phyloP scores from a whole-genome alignment of 257 asterid genomes.

The Solanum sparsipilum region DNA sequence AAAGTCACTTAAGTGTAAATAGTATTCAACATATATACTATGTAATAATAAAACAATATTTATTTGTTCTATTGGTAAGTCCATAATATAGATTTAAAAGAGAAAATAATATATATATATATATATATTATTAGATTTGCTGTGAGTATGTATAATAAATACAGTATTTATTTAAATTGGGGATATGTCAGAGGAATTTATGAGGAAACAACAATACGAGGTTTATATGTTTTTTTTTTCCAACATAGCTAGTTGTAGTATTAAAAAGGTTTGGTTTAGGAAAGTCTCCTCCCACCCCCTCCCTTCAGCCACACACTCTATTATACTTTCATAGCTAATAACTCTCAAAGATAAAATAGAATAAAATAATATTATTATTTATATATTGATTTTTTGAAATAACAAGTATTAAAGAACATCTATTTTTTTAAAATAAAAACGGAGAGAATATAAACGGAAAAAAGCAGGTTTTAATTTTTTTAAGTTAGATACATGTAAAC shows the following conservation, averaged over 20 bases:
- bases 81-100: background rate
- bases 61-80: background rate
- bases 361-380: no score
- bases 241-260: background rate
- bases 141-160: background rate
- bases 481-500: background rate
- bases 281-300: background rate
- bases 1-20: background rate
- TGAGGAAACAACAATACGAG: background rate
- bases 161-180: background rate
- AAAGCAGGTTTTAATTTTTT: no score
- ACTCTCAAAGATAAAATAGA: fast-evolving
- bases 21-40: no score
- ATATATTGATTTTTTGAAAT: no score
- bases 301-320: background rate
- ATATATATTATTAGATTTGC: background rate
- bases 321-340: no score
- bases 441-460: fast-evolving
- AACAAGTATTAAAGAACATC: no score
- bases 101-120: background rate
- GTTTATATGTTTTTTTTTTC: background rate
- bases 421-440: no score
- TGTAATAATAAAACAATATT: background rate
- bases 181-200: background rate
- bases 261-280: background rate